Conservation (phyloP, 305 asterid genomes). For the Solanum hybrid region DNA sequence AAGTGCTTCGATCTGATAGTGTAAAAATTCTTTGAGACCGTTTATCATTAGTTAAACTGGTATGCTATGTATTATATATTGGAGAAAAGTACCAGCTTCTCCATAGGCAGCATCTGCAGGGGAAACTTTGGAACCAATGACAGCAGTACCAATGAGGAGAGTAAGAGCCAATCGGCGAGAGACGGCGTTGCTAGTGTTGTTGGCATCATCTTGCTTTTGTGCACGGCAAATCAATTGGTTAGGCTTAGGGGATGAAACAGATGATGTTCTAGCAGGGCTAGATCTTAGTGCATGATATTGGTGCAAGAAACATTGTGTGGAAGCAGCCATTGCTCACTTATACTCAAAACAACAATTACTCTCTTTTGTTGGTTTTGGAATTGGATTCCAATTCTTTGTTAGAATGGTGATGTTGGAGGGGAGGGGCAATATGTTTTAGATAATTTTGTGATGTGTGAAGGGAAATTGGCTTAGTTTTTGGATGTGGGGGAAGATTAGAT, state of each 20-base stretch:
- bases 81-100: slow-evolving; percentile 59
- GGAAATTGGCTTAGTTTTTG: slow-evolving; percentile 22
- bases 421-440: not conserved
- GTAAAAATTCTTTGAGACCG: not conserved
- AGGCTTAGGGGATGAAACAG: slow-evolving; percentile 25
- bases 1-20: not conserved
- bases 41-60: not conserved
- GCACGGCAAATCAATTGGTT: slow-evolving; percentile 36
- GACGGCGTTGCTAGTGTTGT: slow-evolving; percentile 19
- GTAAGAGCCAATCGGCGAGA: slow-evolving; percentile 81
- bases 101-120: slow-evolving; percentile 99
- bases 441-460: slow-evolving; percentile 29
- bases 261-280: slow-evolving; percentile 33
- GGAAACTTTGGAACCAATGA: slow-evolving; percentile 66
- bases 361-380: not conserved
- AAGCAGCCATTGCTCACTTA: slow-evolving; percentile 24
- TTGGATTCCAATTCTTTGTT: not conserved
- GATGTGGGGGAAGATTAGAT: slow-evolving; percentile 35
- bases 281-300: slow-evolving; percentile 40
- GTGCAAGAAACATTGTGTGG: slow-evolving; percentile 76
- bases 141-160: slow-evolving; percentile 72
- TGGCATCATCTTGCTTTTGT: slow-evolving; percentile 27
- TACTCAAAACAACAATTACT: not conserved
- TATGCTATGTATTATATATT: not conserved
- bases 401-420: not conserved